phyloP scores from a whole-genome alignment of 768 basidiomycete genomes.

The Russula virescens region DNA sequence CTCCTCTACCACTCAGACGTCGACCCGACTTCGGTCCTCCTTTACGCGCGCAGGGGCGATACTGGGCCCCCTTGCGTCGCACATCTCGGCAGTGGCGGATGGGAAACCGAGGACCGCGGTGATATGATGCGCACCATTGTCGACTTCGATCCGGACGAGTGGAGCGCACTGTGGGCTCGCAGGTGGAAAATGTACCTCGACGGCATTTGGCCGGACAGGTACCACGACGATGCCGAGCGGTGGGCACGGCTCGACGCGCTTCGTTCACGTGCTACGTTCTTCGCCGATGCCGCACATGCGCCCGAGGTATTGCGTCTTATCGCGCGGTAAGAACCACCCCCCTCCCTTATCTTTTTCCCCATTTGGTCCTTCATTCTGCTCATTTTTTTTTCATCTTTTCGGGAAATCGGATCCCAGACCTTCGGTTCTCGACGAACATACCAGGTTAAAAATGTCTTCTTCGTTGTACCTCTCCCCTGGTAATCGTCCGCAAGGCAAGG shows the following conservation, averaged over 20 bases:
- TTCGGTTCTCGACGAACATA: constrained; percentile 16
- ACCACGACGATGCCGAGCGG: constrained; percentile 13
- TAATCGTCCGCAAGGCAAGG: background rate
- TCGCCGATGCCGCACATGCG: constrained; percentile 15
- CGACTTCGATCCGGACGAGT: constrained; percentile 22
- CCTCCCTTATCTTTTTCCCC: no score
- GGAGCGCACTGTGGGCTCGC: constrained; percentile 19
- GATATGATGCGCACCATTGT: constrained; percentile 21
- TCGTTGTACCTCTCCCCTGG: constrained; percentile 1
- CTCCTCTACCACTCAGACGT: constrained; percentile 20
- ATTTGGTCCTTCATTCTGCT: no score
- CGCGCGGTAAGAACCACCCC: constrained; percentile 5
- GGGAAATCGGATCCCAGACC: constrained; percentile 5
- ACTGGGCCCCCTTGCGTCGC: constrained; percentile 13
- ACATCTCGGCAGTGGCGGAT: constrained; percentile 17
- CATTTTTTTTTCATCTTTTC: background rate
- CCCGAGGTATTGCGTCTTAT: constrained; percentile 19
- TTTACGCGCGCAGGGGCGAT: constrained; percentile 11
- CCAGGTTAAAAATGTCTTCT: constrained; percentile 10
- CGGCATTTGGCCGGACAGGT: constrained; percentile 12
- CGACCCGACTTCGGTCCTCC: constrained; percentile 10
- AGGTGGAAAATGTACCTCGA: constrained; percentile 24
- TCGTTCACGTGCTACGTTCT: constrained; percentile 11
- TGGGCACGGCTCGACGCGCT: constrained; percentile 23
- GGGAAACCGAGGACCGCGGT: constrained; percentile 15